These are phyloP conservation scores for Herpetospermum pedunculosum DNA, from an alignment of 306 rosid species.

Conservation along the genomic window DNA sequence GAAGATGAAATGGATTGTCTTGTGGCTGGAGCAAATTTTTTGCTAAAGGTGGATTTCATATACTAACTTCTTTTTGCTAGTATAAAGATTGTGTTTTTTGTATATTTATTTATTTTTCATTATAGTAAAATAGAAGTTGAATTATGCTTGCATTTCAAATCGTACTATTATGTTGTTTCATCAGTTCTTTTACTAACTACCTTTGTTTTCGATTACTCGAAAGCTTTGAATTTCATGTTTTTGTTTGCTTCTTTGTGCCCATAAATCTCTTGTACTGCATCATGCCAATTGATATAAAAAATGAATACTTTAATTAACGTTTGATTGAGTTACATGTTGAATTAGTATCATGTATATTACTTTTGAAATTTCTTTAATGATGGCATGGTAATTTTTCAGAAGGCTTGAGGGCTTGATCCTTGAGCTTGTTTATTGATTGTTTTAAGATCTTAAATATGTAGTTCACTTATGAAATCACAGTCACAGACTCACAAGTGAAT, in stretches of 20 bases:
- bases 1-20: conserved; percentile 98
- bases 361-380: not conserved
- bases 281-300: not conserved
- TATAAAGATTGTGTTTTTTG: not conserved
- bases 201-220: not conserved
- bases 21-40: conserved; percentile 93
- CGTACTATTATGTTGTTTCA: not conserved
- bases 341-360: not conserved
- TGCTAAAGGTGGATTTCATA: conserved; percentile 68
- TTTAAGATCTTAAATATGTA: not conserved
- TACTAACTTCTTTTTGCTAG: conserved; percentile 8
- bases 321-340: not conserved
- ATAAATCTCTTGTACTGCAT: not conserved
- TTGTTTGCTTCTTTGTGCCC: not conserved
- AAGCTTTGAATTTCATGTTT: not conserved
- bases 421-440: not conserved
- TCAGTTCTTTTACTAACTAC: not conserved
- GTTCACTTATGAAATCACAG: not conserved
- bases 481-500: not conserved
- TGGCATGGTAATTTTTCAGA: not conserved
- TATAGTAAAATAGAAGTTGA: not conserved
- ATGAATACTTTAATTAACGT: not conserved
- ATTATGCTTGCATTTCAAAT: not conserved
- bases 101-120: conserved; percentile 6
- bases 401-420: not conserved